Base-by-base conservation (phyloP, 208 protist genomes). In the Trypanosoma platydactyli region DNA sequence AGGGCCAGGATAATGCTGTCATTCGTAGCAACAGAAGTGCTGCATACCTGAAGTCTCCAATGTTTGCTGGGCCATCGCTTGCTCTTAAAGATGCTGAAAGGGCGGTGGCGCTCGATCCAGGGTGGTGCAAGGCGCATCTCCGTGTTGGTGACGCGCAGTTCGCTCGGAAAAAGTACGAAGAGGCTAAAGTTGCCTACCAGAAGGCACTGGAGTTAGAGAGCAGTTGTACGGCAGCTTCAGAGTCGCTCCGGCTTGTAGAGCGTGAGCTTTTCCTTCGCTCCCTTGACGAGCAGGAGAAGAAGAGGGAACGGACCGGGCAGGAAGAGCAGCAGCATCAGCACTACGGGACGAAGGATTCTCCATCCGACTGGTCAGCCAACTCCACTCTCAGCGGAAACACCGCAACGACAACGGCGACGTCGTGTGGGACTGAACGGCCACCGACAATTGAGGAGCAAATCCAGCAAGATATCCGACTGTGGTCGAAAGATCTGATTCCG, bases 11-110 rank as follows among this genome's bases (percentile, higher is more conserved):
- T 42, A 83, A 85, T 24, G 88, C 89, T 1, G 64, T 91, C 12
- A 58, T 96, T n/a, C 91, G 76, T 55, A 94, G 88, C 68, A 97
- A 97, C 64, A 73, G 94, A 42, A 95, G 90, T 33, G 94, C 89
- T 6, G 83, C 89, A 4, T 92, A 93, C 68, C 55, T 94, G 57
- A 72, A 94, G 68, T 88, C 77, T 15, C 48, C 69, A 42, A 89
- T 94, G 81, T 65, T 86, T 44, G 54, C 76, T 12, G 83, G 91
- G 5, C 82, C 86, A 16, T 72, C 87, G 15, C 49, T 94, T 35
- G 92, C 94, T 12, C 71, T 97, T 24, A 81, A 92, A 49, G 94
- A 97, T 56, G 94, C 92, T 3, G 80, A 97, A 64, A 73, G 73
- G 46, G 82, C 82, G 13, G 80, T 95, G 42, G 60, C 78, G 63